These are phyloP conservation scores for Nakaseomyces delphensis DNA, from an alignment of 1,139 yeast species.

Conservation along the genomic window DNA sequence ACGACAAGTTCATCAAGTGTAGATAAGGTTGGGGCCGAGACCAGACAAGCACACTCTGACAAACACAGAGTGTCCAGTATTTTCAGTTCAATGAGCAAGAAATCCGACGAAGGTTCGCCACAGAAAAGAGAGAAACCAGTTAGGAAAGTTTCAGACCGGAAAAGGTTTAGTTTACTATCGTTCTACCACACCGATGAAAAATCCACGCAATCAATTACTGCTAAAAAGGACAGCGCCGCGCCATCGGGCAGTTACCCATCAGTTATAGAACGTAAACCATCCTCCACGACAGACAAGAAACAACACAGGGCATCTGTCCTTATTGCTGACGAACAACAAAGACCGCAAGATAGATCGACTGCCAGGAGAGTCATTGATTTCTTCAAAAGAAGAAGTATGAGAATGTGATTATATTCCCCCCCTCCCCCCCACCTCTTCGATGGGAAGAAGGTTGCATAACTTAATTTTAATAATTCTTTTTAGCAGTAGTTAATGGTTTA, in stretches of 20 bases:
- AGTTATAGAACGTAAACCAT: conserved; percentile 32
- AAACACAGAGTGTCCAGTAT: not conserved
- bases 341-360: conserved; percentile 37
- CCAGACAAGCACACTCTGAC: not conserved
- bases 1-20: not conserved
- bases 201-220: not conserved
- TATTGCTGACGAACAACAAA: conserved; percentile 10
- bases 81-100: not conserved
- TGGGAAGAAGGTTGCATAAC: no score
- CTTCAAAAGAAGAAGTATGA: conserved; percentile 65
- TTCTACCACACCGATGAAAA: conserved; percentile 13
- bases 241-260: conserved; percentile 33
- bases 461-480: no score
- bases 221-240: not conserved
- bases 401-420: no score
- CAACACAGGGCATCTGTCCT: conserved; percentile 18
- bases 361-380: conserved; percentile 75
- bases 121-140: conserved; percentile 5
- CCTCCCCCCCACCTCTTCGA: not conserved
- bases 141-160: conserved; percentile 10
- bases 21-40: not conserved
- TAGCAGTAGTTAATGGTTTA: not conserved
- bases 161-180: conserved; percentile 26
- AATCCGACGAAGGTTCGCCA: not conserved
- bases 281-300: conserved; percentile 20